Conservation (phyloP, 2,329 filamentous ascomycete genomes). For the Xylariaceae sp. region DNA sequence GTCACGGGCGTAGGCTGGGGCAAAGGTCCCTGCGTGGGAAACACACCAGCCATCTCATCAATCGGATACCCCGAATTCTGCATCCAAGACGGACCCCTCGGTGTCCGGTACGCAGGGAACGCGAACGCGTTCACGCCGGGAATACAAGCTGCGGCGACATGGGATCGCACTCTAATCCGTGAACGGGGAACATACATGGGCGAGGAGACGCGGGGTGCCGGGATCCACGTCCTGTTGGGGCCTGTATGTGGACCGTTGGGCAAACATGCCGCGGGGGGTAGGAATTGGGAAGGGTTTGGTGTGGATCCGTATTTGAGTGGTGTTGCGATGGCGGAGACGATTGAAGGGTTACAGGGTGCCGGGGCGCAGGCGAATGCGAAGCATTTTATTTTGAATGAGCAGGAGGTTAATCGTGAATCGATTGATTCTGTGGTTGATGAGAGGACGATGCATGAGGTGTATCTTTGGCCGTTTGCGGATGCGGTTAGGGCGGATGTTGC, state of each 20-base stretch:
- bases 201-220: constrained; percentile 62
- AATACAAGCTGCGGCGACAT: constrained; percentile 72
- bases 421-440: constrained; percentile 57
- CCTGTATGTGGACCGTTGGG: constrained; percentile 73
- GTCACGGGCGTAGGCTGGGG: constrained; percentile 74
- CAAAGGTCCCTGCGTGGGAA: constrained; percentile 64
- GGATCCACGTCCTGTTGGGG: constrained; percentile 69
- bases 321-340: constrained; percentile 55
- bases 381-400: constrained; percentile 65
- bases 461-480: constrained; percentile 64
- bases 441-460: constrained; percentile 61
- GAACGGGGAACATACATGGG: constrained; percentile 64
- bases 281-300: constrained; percentile 82
- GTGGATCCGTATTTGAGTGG: constrained; percentile 70
- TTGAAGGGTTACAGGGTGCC: constrained; percentile 50
- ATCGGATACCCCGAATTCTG: constrained; percentile 68
- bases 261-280: constrained; percentile 64
- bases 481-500: constrained; percentile 61
- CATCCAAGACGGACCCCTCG: constrained; percentile 75
- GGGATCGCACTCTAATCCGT: constrained; percentile 71
- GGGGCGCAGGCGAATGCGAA: constrained; percentile 50
- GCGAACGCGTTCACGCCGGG: constrained; percentile 75
- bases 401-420: constrained; percentile 54
- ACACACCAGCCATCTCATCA: constrained; percentile 49
- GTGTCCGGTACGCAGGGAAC: constrained; percentile 64